These are phyloP conservation scores for Marasmius sp. DNA, from an alignment of 1,284 basidiomycete species.

Conservation along the genomic window DNA sequence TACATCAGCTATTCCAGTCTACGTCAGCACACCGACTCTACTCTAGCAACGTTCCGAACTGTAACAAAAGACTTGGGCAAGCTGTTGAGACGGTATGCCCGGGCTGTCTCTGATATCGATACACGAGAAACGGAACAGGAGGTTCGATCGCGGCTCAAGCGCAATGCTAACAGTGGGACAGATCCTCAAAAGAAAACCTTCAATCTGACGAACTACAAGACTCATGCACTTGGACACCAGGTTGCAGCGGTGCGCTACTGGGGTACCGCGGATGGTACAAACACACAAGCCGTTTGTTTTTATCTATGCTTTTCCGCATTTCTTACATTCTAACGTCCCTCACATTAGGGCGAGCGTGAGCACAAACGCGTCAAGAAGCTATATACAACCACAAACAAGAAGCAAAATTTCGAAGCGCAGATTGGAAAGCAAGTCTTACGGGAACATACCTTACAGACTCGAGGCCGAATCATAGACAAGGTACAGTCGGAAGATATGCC, in stretches of 20 bases:
- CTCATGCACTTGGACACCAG: conserved; percentile 12
- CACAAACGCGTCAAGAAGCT: conserved; percentile 31
- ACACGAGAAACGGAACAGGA: neutral
- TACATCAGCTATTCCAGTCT: conserved; percentile 20
- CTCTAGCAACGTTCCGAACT: neutral
- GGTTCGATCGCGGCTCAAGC: neutral
- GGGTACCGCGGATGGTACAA: conserved; percentile 10
- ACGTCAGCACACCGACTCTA: conserved; percentile 16
- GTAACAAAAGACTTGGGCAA: conserved; percentile 5
- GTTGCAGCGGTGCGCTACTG: neutral
- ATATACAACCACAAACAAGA: conserved; percentile 32
- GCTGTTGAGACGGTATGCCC: neutral
- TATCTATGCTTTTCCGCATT: conserved; percentile 11
- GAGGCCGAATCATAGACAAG: neutral
- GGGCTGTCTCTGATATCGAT: neutral
- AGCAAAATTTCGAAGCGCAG: conserved; percentile 16
- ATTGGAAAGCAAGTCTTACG: conserved; percentile 17
- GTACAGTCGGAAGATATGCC: neutral
- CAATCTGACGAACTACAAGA: conserved; percentile 24
- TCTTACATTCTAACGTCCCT: neutral
- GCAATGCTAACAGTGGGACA: neutral
- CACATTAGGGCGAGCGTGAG: conserved; percentile 29
- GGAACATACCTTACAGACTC: neutral
- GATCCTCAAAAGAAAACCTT: conserved; percentile 15
- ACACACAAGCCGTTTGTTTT: conserved; percentile 8